Conservation (phyloP, 768 basidiomycete genomes). For the Grammothele lineata region DNA sequence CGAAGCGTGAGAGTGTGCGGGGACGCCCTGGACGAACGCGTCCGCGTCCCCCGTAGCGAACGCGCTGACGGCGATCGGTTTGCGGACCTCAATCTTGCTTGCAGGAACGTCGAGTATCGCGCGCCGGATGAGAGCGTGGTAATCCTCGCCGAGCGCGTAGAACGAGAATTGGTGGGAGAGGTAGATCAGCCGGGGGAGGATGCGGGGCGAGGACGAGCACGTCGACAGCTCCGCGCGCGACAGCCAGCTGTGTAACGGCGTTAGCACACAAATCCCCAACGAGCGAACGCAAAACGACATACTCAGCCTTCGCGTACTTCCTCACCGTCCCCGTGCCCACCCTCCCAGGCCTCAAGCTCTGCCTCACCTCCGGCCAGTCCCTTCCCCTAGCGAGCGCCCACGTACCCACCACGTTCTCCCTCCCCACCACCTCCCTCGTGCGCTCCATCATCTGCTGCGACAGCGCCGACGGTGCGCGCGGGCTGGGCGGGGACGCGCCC, state of each 20-base stretch:
- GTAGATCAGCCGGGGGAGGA: conserved; percentile 76
- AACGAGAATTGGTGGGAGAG: conserved; percentile 85
- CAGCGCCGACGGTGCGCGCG: conserved; percentile 30
- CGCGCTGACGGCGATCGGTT: conserved; percentile 64
- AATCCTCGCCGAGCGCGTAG: conserved; percentile 68
- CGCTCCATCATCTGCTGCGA: conserved; percentile 33
- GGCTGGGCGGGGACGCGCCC: conserved; percentile 29
- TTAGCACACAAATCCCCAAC: conserved; percentile 11
- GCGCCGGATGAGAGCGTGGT: conserved; percentile 70
- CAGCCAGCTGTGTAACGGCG: conserved; percentile 46
- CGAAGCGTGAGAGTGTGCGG: conserved; percentile 23
- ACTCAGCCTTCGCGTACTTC: conserved; percentile 31
- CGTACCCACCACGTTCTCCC: conserved; percentile 48
- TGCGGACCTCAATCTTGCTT: conserved; percentile 63
- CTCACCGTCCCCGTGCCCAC: conserved; percentile 1
- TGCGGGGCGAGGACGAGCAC: conserved; percentile 47
- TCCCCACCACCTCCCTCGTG: conserved; percentile 32
- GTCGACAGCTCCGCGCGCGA: conserved; percentile 84
- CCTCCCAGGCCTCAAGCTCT: conserved; percentile 17
- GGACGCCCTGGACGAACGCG: conserved; percentile 51
- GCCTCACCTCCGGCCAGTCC: conserved; percentile 53
- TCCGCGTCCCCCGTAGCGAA: conserved; percentile 38
- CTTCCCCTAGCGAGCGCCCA: conserved; percentile 56
- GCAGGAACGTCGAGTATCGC: conserved; percentile 57
- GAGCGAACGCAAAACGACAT: conserved; percentile 5